Evolutionary conservation across 2,329 filamentous ascomycete species (phyloP).

Genomic region (Endocalyx cinctus): DNA sequence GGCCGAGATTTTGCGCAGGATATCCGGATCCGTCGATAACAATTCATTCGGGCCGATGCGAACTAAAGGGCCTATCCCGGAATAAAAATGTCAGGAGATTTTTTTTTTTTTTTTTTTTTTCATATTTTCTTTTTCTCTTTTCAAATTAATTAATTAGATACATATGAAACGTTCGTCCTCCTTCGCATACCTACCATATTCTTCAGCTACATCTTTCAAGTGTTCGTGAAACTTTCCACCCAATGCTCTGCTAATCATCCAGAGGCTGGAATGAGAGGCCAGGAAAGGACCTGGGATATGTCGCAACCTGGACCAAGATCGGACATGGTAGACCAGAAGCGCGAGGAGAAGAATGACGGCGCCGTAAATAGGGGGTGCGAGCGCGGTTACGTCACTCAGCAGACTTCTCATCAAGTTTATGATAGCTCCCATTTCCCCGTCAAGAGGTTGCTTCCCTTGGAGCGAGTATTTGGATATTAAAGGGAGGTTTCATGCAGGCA

Average conservation of each 20-base stretch:
- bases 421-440: too few species aligned
- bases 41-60: slow-evolving; percentile 23
- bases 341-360: slow-evolving; percentile 6
- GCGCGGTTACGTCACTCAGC: slow-evolving; percentile 3
- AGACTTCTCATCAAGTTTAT: too few species aligned
- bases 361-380: slow-evolving; percentile 7
- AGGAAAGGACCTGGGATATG: slow-evolving; percentile 25
- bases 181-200: slow-evolving; percentile 11
- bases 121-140: too few species aligned
- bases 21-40: slow-evolving; percentile 16
- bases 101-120: too few species aligned
- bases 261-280: slow-evolving; percentile 19
- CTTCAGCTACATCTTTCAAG: slow-evolving; percentile 13
- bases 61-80: slow-evolving; percentile 19
- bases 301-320: slow-evolving; percentile 24
- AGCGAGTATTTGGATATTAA: too few species aligned
- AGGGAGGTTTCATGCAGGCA: too few species aligned
- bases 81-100: too few species aligned
- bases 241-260: slow-evolving; percentile 21
- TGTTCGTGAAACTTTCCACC: slow-evolving; percentile 20
- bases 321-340: slow-evolving; percentile 5
- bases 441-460: too few species aligned
- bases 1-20: slow-evolving; percentile 26
- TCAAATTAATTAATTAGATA: too few species aligned
- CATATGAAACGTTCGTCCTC: not conserved